phyloP scores from a whole-genome alignment of 2,329 filamentous ascomycete species.

The Arthroderma sp. region DNA sequence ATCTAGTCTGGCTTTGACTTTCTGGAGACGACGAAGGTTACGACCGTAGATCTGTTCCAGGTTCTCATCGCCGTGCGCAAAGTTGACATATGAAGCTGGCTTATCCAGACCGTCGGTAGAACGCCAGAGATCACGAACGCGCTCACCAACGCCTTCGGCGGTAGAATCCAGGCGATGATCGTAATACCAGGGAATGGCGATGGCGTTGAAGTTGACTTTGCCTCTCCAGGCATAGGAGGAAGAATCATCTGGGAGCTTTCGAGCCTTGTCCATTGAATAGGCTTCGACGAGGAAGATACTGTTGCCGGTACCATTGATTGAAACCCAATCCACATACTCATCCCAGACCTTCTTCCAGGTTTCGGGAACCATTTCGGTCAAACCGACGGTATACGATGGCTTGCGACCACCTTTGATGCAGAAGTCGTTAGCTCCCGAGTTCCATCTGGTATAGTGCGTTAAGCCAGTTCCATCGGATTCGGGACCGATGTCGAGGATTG shows the following conservation, averaged over 20 bases:
- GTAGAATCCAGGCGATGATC: constrained; percentile 22
- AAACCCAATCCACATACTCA: constrained; percentile 25
- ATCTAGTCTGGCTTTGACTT: not conserved
- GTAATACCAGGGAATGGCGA: constrained; percentile 30
- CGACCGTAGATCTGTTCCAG: not conserved
- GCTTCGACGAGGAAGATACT: constrained; percentile 11
- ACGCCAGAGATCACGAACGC: constrained; percentile 19
- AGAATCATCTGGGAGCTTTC: constrained; percentile 16
- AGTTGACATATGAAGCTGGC: constrained; percentile 2
- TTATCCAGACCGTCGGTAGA: constrained; percentile 6
- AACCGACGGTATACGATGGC: constrained; percentile 24
- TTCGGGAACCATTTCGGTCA: constrained; percentile 22
- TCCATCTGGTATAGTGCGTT: constrained; percentile 27
- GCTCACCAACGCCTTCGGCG: constrained; percentile 23
- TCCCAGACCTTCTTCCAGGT: constrained; percentile 31
- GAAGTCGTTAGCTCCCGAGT: constrained; percentile 25
- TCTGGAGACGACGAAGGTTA: not conserved
- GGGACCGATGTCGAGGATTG: constrained; percentile 23
- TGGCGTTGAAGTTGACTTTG: constrained; percentile 24
- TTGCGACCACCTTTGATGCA: constrained; percentile 28
- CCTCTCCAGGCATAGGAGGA: constrained; percentile 20
- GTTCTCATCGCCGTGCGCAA: not conserved
- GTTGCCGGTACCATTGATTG: constrained; percentile 19
- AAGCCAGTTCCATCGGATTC: constrained; percentile 14
- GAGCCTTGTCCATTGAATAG: constrained; percentile 9